Evolutionary conservation across 768 basidiomycete species (phyloP), one percentile per base, ranked within the genome.

Genomic region (Kwoniella dejecticola): DNA sequence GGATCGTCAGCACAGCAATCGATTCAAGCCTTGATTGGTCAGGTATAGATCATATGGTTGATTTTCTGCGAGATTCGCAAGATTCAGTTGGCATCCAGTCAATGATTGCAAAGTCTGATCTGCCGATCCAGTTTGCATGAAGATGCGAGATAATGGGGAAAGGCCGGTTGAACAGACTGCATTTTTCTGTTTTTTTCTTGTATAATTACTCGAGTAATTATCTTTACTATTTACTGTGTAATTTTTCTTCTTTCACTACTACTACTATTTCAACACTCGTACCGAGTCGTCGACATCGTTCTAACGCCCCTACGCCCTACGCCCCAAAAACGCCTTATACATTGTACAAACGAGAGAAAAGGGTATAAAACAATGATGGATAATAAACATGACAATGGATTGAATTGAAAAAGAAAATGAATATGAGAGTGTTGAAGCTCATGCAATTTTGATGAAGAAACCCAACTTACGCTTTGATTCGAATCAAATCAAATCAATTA

Each of bases 101-200:
- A n/a, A n/a, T n/a, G n/a, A n/a, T n/a, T n/a, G n/a, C n/a, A n/a
- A n/a, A n/a, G n/a, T n/a, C n/a, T n/a, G n/a, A n/a, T n/a, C n/a
- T n/a, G n/a, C n/a, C n/a, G n/a, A n/a, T n/a, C n/a, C n/a, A n/a
- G 41, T n/a, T 42, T 11, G 11, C 41, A 19, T 7, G 41, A 13
- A 19, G 8, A 17, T 17, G 19, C 6, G 41, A 4, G 26, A 23
- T 24, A 23, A 47, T 47, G 10, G 10, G 19, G 26, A 23, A 24
- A 61, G 71, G 68, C 73, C 73, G 73, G 73, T 75, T 75, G 73
- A 75, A 75, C 73, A 75, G 73, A 70, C 71, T 72, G 65, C 66
- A 69, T 75, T 72, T 50, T 75, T 65, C 45, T 42, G 36, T 42
- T 58, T 55, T 58, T 42, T 60, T 71, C 30, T 62, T 66, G 41